Conservation (phyloP, 345 rosid genomes). For the Heritiera littoralis region DNA sequence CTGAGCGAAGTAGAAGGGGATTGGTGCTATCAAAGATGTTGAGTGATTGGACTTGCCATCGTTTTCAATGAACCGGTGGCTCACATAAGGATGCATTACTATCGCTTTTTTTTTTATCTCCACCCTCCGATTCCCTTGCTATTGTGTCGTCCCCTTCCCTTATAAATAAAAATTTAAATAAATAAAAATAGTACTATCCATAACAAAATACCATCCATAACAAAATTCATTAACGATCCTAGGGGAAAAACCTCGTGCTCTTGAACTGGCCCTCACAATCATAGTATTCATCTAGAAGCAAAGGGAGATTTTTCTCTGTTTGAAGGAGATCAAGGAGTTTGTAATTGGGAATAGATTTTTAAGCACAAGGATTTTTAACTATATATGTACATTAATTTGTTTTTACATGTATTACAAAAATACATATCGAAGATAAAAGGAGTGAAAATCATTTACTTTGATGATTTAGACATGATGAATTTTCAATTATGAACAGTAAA, state of each 20-base stretch:
- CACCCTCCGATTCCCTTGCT: slow-evolving; percentile 8
- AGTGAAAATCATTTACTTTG: too few species aligned
- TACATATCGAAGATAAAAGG: too few species aligned
- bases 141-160: background rate
- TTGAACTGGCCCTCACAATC: background rate
- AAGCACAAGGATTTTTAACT: background rate
- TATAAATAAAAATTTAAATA: too few species aligned
- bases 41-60: slow-evolving; percentile 21
- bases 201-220: too few species aligned
- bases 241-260: background rate
- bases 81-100: slow-evolving; percentile 4
- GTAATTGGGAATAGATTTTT: background rate
- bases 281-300: background rate
- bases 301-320: background rate
- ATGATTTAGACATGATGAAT: too few species aligned
- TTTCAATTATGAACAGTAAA: too few species aligned
- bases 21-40: background rate
- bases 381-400: too few species aligned
- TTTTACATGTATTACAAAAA: too few species aligned
- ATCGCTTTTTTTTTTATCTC: slow-evolving; percentile 10
- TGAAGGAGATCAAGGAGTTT: background rate
- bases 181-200: too few species aligned
- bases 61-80: slow-evolving; percentile 16
- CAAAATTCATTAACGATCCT: background rate
- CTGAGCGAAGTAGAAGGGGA: background rate